These are phyloP conservation scores for Entomortierella parvispora DNA, from an alignment of 192 early-diverging fungal genomes.

Conservation along the genomic window DNA sequence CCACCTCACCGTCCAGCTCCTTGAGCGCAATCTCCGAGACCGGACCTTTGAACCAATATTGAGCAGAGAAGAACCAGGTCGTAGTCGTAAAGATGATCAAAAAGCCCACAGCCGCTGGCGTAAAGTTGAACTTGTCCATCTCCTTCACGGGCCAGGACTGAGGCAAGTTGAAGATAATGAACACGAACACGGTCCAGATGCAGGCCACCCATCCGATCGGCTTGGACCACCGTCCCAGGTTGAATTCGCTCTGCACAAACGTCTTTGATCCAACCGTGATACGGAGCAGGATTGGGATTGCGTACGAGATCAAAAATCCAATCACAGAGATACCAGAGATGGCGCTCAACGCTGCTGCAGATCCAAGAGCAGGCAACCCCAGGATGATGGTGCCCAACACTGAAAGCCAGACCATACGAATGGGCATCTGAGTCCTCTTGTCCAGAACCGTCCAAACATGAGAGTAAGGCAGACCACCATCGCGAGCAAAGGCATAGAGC, in stretches of 20 bases:
- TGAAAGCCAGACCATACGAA: conserved; percentile 51
- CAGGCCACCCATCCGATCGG: conserved; percentile 48
- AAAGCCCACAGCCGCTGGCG: conserved; percentile 52
- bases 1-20: conserved; percentile 27
- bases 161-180: conserved; percentile 55
- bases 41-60: conserved; percentile 54
- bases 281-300: conserved; percentile 52
- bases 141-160: conserved; percentile 48
- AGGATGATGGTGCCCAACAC: conserved; percentile 47
- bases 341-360: conserved; percentile 49
- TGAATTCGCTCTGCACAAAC: conserved; percentile 55
- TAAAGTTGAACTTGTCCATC: conserved; percentile 52
- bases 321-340: conserved; percentile 56
- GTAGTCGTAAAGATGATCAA: conserved; percentile 45
- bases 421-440: conserved; percentile 50
- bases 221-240: conserved; percentile 51
- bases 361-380: conserved; percentile 52
- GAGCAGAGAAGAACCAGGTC: conserved; percentile 52
- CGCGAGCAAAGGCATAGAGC: conserved; percentile 63
- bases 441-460: conserved; percentile 42
- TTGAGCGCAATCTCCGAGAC: conserved; percentile 44
- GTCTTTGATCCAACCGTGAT: conserved; percentile 46
- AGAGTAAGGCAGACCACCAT: conserved; percentile 57
- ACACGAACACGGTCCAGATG: conserved; percentile 57
- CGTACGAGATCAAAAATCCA: conserved; percentile 52